Evolutionary conservation across 441 rosid species (phyloP).

Genomic region (Adansonia madagascariensis): DNA sequence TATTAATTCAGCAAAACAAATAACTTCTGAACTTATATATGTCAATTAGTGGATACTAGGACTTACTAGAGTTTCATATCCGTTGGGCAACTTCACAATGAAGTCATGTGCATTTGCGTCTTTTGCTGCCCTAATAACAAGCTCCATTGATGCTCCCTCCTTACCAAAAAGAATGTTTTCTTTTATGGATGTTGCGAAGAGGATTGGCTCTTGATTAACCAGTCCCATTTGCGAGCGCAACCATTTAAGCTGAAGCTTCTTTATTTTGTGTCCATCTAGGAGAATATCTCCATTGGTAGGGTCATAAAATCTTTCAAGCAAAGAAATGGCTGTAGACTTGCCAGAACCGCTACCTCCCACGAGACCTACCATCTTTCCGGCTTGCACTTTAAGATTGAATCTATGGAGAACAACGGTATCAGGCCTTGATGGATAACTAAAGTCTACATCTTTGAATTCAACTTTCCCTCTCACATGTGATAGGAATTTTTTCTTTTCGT

Average conservation of each 20-base stretch:
- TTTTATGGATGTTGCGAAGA: constrained; percentile 47
- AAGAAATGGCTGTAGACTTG: constrained; percentile 47
- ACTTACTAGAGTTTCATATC: constrained; percentile 48
- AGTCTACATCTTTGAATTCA: constrained; percentile 43
- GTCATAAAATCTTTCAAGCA: constrained; percentile 51
- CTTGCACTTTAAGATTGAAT: constrained; percentile 40
- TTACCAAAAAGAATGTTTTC: constrained; percentile 55
- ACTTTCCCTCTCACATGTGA: constrained; percentile 45
- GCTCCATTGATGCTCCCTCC: constrained; percentile 43
- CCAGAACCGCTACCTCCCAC: constrained; percentile 55
- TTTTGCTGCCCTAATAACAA: constrained; percentile 39
- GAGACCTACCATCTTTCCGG: constrained; percentile 45
- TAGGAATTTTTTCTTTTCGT: constrained; percentile 36
- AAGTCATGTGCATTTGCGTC: constrained; percentile 53
- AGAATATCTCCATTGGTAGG: constrained; percentile 38
- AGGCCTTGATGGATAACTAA: constrained; percentile 47
- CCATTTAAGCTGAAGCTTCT: constrained; percentile 48
- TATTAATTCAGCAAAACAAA: background rate
- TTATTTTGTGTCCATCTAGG: constrained; percentile 43
- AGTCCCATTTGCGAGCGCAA: constrained; percentile 51
- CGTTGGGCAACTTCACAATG: constrained; percentile 43
- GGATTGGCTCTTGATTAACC: constrained; percentile 51
- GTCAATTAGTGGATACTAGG: background rate
- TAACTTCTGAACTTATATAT: background rate
- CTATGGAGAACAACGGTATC: constrained; percentile 34